A percentile compares a stretch with the other conserved stretches of the same genome.
phyloP scores from a whole-genome alignment of 2,329 filamentous ascomycete genomes.

The Arthrobotrys pseudoclavata region DNA sequence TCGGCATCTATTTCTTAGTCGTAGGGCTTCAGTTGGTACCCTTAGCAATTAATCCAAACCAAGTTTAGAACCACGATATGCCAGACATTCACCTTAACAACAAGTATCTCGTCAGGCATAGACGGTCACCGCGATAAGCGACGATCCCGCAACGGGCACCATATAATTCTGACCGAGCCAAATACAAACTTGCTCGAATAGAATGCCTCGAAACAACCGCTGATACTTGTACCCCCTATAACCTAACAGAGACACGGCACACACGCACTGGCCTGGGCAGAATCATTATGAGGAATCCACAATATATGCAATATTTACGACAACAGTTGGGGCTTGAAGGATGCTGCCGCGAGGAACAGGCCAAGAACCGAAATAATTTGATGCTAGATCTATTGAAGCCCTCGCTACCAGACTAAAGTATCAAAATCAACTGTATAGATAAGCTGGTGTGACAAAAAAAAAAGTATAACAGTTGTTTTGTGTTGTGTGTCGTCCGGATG shows the following conservation, averaged over 20 bases:
- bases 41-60: not conserved
- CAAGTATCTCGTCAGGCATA: conserved; percentile 16
- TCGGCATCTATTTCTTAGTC: not conserved
- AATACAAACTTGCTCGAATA: not conserved
- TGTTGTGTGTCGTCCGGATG: conserved; percentile 46
- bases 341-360: not conserved
- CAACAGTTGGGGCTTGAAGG: not conserved
- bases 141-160: not conserved
- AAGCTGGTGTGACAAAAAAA: not conserved
- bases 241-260: not conserved
- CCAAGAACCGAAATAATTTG: not conserved
- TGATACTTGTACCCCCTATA: not conserved
- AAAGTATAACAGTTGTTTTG: conserved; percentile 52
- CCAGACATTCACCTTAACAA: not conserved
- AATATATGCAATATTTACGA: not conserved
- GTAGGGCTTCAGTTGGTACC: not conserved
- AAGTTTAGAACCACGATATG: not conserved
- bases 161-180: conserved; percentile 3
- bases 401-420: not conserved
- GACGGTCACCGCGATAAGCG: conserved; percentile 7
- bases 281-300: not conserved
- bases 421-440: not conserved
- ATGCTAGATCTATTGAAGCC: not conserved
- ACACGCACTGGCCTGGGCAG: not conserved
- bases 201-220: not conserved